Conservation (phyloP, 2,329 filamentous ascomycete genomes). For the Alternaria longipes region DNA sequence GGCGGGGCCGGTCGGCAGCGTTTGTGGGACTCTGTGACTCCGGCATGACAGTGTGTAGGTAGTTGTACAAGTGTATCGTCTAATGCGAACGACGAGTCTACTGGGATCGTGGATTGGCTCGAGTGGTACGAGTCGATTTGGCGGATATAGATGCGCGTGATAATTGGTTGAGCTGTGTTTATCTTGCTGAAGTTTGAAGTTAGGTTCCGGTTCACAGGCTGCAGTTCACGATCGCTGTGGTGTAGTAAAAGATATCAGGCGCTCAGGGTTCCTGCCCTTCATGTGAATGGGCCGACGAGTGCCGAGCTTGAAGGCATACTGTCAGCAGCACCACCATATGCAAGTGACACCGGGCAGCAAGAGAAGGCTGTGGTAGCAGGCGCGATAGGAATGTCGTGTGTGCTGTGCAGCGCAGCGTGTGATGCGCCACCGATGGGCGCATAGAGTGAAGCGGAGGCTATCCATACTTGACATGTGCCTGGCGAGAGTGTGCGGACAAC, state of each 20-base stretch:
- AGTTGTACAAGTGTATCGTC: slow-evolving; percentile 1
- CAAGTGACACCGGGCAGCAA: not conserved
- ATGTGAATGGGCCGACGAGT: slow-evolving; percentile 13
- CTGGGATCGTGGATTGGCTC: slow-evolving; percentile 6
- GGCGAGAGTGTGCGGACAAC: not conserved
- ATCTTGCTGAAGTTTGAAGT: not conserved
- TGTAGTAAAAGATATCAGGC: not conserved
- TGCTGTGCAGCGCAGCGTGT: not conserved
- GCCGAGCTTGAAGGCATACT: slow-evolving; percentile 11
- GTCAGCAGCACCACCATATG: not conserved
- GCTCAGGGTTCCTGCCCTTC: slow-evolving; percentile 3
- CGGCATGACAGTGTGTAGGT: slow-evolving; percentile 26
- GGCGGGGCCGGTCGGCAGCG: slow-evolving; percentile 65
- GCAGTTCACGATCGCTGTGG: not conserved
- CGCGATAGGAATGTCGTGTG: not conserved
- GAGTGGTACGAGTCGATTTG: not conserved
- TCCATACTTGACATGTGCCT: slow-evolving; percentile 3
- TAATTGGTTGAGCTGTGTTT: not conserved
- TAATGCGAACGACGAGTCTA: not conserved
- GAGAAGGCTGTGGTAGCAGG: not conserved
- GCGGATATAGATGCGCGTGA: not conserved
- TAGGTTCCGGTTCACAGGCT: not conserved
- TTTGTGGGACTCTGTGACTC: slow-evolving; percentile 41
- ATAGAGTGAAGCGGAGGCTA: not conserved
- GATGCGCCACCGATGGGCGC: not conserved